Conservation (phyloP, 2,329 filamentous ascomycete species). For the Berkeleyomyces basicola region DNA sequence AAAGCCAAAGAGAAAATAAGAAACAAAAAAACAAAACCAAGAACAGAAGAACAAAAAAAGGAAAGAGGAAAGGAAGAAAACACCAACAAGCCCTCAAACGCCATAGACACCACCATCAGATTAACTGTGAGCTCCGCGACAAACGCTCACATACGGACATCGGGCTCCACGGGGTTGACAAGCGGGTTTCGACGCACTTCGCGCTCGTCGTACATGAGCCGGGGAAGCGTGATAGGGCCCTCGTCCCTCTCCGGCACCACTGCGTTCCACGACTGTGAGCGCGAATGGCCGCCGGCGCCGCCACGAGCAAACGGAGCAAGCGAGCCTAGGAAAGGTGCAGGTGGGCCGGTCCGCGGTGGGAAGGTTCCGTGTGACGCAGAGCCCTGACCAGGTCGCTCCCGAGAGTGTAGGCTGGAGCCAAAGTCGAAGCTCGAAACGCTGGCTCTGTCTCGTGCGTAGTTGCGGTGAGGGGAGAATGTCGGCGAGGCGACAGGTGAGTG, state of each 20-base stretch:
- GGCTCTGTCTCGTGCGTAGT: conserved; percentile 7
- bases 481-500: conserved; percentile 10
- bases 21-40: background rate
- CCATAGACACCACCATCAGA: no score
- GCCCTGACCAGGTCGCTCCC: background rate
- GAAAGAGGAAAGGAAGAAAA: background rate
- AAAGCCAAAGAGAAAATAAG: background rate
- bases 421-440: conserved; percentile 13
- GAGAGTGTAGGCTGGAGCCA: background rate
- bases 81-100: background rate
- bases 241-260: background rate
- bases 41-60: conserved; percentile 4
- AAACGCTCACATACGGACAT: conserved; percentile 4
- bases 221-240: conserved; percentile 2
- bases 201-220: conserved; percentile 2
- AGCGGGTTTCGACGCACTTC: conserved; percentile 1
- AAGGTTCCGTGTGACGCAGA: background rate
- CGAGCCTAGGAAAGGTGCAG: background rate
- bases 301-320: conserved; percentile 1
- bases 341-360: background rate
- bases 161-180: conserved; percentile 7
- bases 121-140: no score
- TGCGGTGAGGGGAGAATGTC: background rate
- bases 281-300: background rate
- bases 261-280: conserved; percentile 12